Base-by-base conservation (phyloP, 257 asterid genomes). In the Solanum chilense region DNA sequence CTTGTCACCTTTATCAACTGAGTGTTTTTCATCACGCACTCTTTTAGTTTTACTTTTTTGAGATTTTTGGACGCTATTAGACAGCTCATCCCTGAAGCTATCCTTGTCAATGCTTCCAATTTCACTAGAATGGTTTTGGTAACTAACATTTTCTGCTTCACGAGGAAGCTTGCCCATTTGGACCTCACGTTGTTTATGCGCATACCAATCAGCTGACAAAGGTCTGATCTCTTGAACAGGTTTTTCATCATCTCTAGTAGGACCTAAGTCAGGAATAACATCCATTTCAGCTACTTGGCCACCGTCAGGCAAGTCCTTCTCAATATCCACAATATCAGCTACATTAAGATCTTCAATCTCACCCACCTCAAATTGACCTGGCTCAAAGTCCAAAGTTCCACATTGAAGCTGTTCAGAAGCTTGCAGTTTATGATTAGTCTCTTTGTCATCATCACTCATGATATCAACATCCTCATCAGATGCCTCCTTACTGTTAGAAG, bases 401-500 rank as follows among this genome's bases (percentile, higher is more conserved):
- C 90, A 91, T 52, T 66, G 93, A 88, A 78, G 78, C 68, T 90
- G 92, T 33, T 88, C 92, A 87, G 93, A 88, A 89, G 93, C 89
- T 87, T 60, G 95, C 89, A 90, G 58, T 62, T 86, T 89, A 86
- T 87, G 92, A 89, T 91, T 92, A 89, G 92, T 75, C 87, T 92
- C 96, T 83, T 91, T 90, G 85, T 94, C 95, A 76, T 92, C 91
- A 66, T 95, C 98, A 58, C 93, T 85, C 97, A 95, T 94, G 89
- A 97, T 95, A 91, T 97, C 96, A 12, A 96, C 98, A 80, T 95
- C 98, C 92, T 94, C 98, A 87, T 97, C 99, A 89, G 99, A 92
- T 88, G 97, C 94, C 92, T 95, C 98, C 91, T 94, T 93, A 91
- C 98, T 94, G 92, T 94, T 96, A 80, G 94, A 89, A 89, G 99